Evolutionary conservation across 2,329 filamentous ascomycete species (phyloP), one percentile per base, ranked within the genome.

Genomic region (Myrmaecium sp.): DNA sequence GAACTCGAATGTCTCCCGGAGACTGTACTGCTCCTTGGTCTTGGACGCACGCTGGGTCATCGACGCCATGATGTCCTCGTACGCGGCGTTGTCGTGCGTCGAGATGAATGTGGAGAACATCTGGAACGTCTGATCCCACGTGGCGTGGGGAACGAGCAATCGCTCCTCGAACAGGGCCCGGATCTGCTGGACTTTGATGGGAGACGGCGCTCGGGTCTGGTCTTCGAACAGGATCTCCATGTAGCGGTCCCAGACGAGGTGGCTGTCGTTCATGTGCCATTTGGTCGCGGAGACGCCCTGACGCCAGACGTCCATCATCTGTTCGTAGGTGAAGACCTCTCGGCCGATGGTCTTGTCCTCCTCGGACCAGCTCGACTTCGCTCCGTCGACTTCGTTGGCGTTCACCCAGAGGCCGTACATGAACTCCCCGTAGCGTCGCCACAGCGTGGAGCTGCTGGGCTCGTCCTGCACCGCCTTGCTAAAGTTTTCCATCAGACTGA

Each of bases 191-290:
- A 80, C 58, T 29, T 62, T 63, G 7, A 47, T 66, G 58, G 43
- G 67, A 25, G 40, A 63, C 42, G 37, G 67, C 64, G 38, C 57
- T 50, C 28, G 64, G 55, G 53, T 62, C 12, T 84, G 62, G 36
- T 78, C 66, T 36, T 78, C 68, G 46, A 76, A 61, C 45, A 83
- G 64, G 24, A 82, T 64, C 28, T 73, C 69, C 22, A 81, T 62
- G 64, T 78, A 86, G 36, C 74, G 70, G 43, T 84, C 69, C 80
- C 80, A 91, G 7, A 89, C 63, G 30, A 71, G 52, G 44, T 83
- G 74, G 43, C 80, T 86, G 46, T 83, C 77, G 43, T 68, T 68
- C 31, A 89, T 57, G 33, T 78, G 74, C 50, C 74, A 80, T 43
- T 74, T 69, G 28, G 79, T 78, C 21, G 70, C 67, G 33, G 74